Conservation (phyloP, 106 monocot genomes). For the Dendrobium chrysotoxum region DNA sequence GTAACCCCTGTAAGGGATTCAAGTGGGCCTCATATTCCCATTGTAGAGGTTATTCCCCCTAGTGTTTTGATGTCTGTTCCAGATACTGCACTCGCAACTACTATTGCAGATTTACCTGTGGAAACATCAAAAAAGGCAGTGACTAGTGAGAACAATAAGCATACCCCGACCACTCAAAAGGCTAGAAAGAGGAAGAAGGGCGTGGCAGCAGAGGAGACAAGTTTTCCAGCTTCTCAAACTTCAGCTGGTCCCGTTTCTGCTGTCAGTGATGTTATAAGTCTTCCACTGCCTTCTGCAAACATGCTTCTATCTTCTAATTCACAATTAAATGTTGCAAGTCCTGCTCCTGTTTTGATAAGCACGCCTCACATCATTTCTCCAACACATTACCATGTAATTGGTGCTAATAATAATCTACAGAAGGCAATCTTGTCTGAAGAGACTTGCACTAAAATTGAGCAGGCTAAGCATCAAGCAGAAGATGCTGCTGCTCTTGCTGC, state of each 20-base stretch:
- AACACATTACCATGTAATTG: conserved; percentile 36
- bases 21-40: conserved; percentile 22
- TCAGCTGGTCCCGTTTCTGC: conserved; percentile 15
- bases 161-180: conserved; percentile 29
- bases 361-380: conserved; percentile 15
- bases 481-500: conserved; percentile 72
- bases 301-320: conserved; percentile 16
- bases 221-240: conserved; percentile 24
- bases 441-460: conserved; percentile 51
- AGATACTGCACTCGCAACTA: conserved; percentile 13
- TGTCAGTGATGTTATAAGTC: conserved; percentile 13
- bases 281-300: conserved; percentile 11
- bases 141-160: conserved; percentile 20
- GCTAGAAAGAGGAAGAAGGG: conserved; percentile 57
- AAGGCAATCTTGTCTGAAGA: conserved; percentile 57
- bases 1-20: conserved; percentile 33
- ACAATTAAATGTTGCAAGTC: conserved; percentile 19
- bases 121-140: conserved; percentile 26
- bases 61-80: conserved; percentile 28
- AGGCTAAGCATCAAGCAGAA: conserved; percentile 74
- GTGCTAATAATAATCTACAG: conserved; percentile 21
- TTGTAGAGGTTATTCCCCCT: conserved; percentile 28
- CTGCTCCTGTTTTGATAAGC: conserved; percentile 14
- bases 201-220: conserved; percentile 7
- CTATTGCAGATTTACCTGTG: conserved; percentile 8